Conservation (phyloP, 129 eudicot species). For the Lactuca saligna region DNA sequence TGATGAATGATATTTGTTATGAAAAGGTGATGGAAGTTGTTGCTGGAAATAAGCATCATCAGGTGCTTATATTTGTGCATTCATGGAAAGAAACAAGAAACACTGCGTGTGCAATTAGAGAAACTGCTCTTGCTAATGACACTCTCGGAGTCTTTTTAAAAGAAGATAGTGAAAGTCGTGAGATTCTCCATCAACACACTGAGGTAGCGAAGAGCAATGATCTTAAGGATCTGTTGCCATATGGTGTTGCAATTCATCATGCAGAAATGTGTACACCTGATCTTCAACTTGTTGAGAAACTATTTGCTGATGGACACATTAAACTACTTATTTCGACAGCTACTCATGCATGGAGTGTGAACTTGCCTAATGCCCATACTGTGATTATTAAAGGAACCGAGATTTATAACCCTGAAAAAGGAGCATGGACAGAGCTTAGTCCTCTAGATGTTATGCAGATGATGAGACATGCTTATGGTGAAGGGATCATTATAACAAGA, state of each 20-base stretch:
- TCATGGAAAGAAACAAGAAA: constrained; percentile 89
- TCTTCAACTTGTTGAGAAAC: constrained; percentile 80
- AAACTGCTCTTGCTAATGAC: constrained; percentile 81
- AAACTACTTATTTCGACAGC: constrained; percentile 97
- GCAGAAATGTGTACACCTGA: constrained; percentile 91
- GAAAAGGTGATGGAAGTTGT: constrained; percentile 67
- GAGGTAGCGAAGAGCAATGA: constrained; percentile 84
- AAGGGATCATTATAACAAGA: constrained; percentile 89
- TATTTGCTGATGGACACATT: constrained; percentile 76
- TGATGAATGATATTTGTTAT: constrained; percentile 90
- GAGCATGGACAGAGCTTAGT: constrained; percentile 96
- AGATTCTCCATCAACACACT: constrained; percentile 67
- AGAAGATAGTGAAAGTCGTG: constrained; percentile 90
- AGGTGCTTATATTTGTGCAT: constrained; percentile 88
- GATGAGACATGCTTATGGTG: constrained; percentile 97
- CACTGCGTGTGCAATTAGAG: constrained; percentile 88
- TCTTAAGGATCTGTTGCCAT: constrained; percentile 82
- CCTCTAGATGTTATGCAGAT: constrained; percentile 98
- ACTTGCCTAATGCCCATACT: constrained; percentile 75
- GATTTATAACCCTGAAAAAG: constrained; percentile 89
- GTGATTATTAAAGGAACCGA: constrained; percentile 96
- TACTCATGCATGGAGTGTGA: constrained; percentile 96
- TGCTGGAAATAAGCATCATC: constrained; percentile 61
- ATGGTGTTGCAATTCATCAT: constrained; percentile 90
- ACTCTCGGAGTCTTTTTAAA: constrained; percentile 67